A percentile compares a stretch with the other conserved stretches of the same genome.
These are phyloP conservation scores for Boletus speciosus DNA, from an alignment of 768 basidiomycete genomes.

Conservation along the genomic window DNA sequence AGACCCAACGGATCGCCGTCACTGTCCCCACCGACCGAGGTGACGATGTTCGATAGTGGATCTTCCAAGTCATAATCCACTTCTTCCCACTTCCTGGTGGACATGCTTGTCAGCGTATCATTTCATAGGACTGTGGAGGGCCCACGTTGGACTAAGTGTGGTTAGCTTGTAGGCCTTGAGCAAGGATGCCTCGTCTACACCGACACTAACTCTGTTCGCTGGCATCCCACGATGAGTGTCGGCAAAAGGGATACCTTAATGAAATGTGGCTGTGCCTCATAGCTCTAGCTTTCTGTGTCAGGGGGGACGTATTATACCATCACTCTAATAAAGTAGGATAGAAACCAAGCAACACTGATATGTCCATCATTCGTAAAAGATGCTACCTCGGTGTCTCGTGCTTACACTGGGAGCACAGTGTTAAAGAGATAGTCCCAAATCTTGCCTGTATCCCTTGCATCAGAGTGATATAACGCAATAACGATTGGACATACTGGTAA, in stretches of 20 bases:
- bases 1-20: conserved; percentile 81
- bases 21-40: conserved; percentile 53
- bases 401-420: conserved; percentile 67
- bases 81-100: conserved; percentile 79
- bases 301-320: conserved; percentile 4
- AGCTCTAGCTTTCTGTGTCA: background rate
- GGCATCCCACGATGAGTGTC: conserved; percentile 12
- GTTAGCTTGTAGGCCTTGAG: conserved; percentile 88
- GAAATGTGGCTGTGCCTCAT: conserved; percentile 15
- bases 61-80: conserved; percentile 82
- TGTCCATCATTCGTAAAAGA: background rate
- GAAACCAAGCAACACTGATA: conserved; percentile 9
- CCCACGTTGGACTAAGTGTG: conserved; percentile 69
- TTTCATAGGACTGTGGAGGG: background rate
- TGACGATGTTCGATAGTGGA: conserved; percentile 64
- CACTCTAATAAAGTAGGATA: conserved; percentile 4
- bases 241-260: background rate
- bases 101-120: conserved; percentile 3
- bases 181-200: conserved; percentile 75
- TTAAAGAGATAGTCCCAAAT: conserved; percentile 93
- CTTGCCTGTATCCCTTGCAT: conserved; percentile 54
- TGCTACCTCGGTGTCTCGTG: background rate
- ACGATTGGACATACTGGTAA: conserved; percentile 63
- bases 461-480: background rate
- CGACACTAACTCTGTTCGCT: conserved; percentile 56